phyloP scores from a whole-genome alignment of 306 rosid species.

The Prinsepia uniflora region DNA sequence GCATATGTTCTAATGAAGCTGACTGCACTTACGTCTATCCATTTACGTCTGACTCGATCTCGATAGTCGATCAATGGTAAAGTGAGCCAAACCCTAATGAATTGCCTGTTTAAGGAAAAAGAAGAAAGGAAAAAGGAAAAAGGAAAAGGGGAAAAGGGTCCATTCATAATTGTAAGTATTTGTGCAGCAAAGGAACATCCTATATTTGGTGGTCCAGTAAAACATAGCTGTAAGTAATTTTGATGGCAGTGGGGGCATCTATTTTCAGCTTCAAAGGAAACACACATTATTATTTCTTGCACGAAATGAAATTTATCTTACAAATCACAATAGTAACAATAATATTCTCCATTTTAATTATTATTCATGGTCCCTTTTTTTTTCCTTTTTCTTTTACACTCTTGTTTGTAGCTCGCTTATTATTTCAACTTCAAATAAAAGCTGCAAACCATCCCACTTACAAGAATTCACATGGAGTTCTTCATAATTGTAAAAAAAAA shows the following conservation, averaged over 20 bases:
- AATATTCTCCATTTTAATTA: not conserved
- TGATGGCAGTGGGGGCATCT: not conserved
- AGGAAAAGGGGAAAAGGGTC: not conserved
- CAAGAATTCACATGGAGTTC: slow-evolving; percentile 36
- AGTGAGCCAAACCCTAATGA: not conserved
- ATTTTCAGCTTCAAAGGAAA: slow-evolving; percentile 16
- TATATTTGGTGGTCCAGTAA: not conserved
- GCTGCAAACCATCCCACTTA: slow-evolving; percentile 34
- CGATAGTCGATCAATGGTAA: not conserved
- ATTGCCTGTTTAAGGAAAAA: not conserved
- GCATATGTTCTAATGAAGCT: too few relatives aligned
- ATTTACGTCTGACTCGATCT: too few relatives aligned
- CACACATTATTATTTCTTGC: slow-evolving; percentile 23
- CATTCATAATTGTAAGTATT: not conserved
- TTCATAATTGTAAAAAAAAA: slow-evolving; percentile 23
- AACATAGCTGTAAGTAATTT: not conserved
- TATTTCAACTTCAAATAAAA: slow-evolving; percentile 18
- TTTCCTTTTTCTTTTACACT: not conserved
- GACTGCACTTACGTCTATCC: too few relatives aligned
- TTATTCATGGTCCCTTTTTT: not conserved
- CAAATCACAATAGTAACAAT: not conserved
- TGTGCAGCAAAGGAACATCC: not conserved
- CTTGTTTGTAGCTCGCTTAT: not conserved
- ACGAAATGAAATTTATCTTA: slow-evolving; percentile 18
- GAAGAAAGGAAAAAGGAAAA: not conserved